Percentiles rank a stretch among this genome's conserved stretches.
Conservation (phyloP, 768 basidiomycete genomes). For the Rhodotorula sphaerocarpa region DNA sequence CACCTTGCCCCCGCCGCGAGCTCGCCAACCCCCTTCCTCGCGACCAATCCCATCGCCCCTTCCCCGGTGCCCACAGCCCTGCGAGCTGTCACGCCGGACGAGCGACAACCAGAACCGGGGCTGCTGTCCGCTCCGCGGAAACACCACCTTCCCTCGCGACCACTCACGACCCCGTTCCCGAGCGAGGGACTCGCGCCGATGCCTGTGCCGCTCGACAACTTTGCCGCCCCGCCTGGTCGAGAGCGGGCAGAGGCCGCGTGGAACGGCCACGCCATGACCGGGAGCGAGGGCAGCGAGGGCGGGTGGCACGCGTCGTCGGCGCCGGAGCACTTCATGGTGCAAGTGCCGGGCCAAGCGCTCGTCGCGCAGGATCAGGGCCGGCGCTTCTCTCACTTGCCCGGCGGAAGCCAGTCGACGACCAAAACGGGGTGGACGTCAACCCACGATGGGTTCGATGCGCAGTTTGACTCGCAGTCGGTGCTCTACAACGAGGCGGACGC, state of each 20-base stretch:
- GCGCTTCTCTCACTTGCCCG: not conserved
- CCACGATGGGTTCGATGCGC: constrained; percentile 6
- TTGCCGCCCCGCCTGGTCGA: constrained; percentile 5
- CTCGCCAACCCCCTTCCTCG: not conserved
- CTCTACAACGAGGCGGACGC: not conserved
- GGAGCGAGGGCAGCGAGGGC: not conserved
- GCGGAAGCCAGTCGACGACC: constrained; percentile 5
- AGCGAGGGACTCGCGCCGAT: not conserved
- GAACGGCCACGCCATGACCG: not conserved
- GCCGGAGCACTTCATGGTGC: constrained; percentile 11
- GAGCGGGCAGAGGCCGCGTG: not conserved
- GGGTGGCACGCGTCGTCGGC: too few species aligned
- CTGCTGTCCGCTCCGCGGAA: constrained; percentile 4
- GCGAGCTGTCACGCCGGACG: not conserved
- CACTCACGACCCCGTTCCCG: constrained; percentile 24
- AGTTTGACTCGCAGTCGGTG: not conserved
- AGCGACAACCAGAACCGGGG: not conserved
- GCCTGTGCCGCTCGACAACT: constrained; percentile 25
- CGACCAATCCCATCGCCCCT: not conserved
- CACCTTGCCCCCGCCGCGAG: not conserved
- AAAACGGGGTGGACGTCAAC: constrained; percentile 5
- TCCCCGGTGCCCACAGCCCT: not conserved
- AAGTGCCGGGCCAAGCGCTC: not conserved
- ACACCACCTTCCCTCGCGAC: constrained; percentile 27
- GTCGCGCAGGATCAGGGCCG: not conserved